Conservation (phyloP, 2,329 filamentous ascomycete genomes). For the Blumeriella jaapii region DNA sequence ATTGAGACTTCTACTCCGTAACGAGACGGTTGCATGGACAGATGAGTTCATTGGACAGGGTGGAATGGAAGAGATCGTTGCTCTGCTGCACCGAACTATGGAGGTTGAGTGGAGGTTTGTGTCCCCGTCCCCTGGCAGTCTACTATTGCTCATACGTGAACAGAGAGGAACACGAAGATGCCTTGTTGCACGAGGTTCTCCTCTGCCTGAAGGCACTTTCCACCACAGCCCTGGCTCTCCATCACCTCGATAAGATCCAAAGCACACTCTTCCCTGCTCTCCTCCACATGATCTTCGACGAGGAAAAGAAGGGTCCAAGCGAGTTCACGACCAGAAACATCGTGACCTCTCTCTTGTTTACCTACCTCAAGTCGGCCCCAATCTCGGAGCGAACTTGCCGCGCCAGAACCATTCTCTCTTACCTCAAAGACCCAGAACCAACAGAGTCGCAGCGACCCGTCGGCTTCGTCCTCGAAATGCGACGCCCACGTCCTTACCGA, state of each 20-base stretch:
- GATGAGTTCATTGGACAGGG: conserved; percentile 81
- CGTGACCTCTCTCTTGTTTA: conserved; percentile 80
- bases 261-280: conserved; percentile 74
- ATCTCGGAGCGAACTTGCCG: conserved; percentile 52
- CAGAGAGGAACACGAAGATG: conserved; percentile 92
- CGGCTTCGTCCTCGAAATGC: conserved; percentile 83
- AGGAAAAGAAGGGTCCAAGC: conserved; percentile 95
- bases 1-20: conserved; percentile 74
- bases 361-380: conserved; percentile 63
- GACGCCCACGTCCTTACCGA: conserved; percentile 74
- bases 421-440: conserved; percentile 68
- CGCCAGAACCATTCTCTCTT: conserved; percentile 62
- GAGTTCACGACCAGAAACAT: conserved; percentile 91
- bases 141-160: conserved; percentile 29
- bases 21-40: conserved; percentile 93
- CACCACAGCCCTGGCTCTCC: conserved; percentile 77
- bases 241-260: conserved; percentile 71
- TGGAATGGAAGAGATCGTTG: conserved; percentile 86
- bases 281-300: conserved; percentile 82
- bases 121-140: neutral
- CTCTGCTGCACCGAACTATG: conserved; percentile 81
- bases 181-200: conserved; percentile 80
- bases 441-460: conserved; percentile 67
- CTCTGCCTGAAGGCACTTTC: conserved; percentile 90
- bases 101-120: conserved; percentile 87